Percentiles rank a stretch among this genome's conserved stretches.
Evolutionary conservation across 345 rosid species (phyloP).

Genomic region (Arabidopsis arenosa): DNA sequence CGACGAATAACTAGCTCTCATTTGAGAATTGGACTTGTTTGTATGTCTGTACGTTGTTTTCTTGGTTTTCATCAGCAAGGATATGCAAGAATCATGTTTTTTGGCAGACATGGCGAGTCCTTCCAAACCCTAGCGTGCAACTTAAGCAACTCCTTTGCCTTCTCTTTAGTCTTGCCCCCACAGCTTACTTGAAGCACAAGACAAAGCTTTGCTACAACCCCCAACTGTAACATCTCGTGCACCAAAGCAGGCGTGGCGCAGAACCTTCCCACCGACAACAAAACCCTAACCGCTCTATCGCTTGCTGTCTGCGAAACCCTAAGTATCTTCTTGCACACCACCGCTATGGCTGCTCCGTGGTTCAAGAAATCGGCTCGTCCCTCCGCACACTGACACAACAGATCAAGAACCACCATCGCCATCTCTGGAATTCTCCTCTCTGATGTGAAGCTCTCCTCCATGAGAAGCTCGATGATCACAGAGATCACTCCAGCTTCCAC

Average conservation of each 20-base stretch:
- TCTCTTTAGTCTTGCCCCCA: conserved; percentile 56
- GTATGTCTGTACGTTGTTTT: conserved; percentile 14
- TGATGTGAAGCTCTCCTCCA: conserved; percentile 52
- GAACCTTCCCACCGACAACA: conserved; percentile 63
- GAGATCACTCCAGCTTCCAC: conserved; percentile 65
- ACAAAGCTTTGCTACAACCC: conserved; percentile 73
- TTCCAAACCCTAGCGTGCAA: conserved; percentile 73
- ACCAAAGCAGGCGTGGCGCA: conserved; percentile 56
- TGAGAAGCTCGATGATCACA: conserved; percentile 66
- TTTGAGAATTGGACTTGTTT: conserved; percentile 29
- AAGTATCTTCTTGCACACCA: conserved; percentile 76
- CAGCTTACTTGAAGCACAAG: conserved; percentile 66
- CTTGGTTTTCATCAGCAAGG: conserved; percentile 46
- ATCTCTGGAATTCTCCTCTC: conserved; percentile 60
- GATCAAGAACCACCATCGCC: conserved; percentile 57
- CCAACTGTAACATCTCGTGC: conserved; percentile 76
- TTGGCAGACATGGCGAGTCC: conserved; percentile 63
- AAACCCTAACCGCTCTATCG: conserved; percentile 68
- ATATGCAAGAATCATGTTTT: conserved; percentile 46
- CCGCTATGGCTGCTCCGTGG: conserved; percentile 74
- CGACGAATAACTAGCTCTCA: conserved; percentile 26
- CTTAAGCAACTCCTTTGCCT: conserved; percentile 66
- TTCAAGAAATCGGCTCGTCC: conserved; percentile 73
- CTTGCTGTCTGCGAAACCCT: conserved; percentile 68
- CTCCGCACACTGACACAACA: conserved; percentile 70